Percentiles rank a stretch among this genome's conserved stretches.
Conservation (phyloP, 306 rosid genomes). For the Pyrus bretschneideri region DNA sequence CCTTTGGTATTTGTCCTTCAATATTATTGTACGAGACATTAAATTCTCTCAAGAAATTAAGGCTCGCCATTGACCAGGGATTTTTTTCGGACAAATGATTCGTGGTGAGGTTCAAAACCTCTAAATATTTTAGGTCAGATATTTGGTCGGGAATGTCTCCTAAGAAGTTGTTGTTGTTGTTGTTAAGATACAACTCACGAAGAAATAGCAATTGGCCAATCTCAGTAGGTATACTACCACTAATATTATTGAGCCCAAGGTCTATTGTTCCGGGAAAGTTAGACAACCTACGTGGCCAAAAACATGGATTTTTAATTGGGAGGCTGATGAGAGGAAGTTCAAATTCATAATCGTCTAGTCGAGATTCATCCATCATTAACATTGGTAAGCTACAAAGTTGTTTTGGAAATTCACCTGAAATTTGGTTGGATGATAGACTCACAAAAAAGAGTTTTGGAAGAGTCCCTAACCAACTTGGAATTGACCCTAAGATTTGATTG, state of each 20-base stretch:
- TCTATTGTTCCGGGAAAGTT: rapidly evolving
- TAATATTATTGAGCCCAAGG: no score
- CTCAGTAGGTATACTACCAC: no score
- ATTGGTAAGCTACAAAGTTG: no score
- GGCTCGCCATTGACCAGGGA: rapidly evolving
- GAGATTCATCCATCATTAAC: no score
- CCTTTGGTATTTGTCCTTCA: rapidly evolving
- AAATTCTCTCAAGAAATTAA: no score
- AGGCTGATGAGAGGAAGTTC: no score
- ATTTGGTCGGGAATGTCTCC: not conserved
- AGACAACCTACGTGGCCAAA: no score
- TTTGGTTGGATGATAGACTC: no score
- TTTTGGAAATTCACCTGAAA: no score
- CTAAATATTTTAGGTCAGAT: not conserved
- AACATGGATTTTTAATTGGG: rapidly evolving
- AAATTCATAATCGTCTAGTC: no score
- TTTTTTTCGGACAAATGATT: no score
- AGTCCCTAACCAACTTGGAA: not conserved
- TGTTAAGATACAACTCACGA: not conserved
- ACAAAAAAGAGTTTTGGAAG: not conserved
- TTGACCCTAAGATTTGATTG: not conserved
- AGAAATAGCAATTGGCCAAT: not conserved
- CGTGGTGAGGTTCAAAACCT: not conserved
- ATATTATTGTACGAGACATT: no score
- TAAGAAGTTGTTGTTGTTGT: not conserved